Evolutionary conservation across 225 moss, liverwort and hornwort species (phyloP).

Genomic region (Climacium dendroides): DNA sequence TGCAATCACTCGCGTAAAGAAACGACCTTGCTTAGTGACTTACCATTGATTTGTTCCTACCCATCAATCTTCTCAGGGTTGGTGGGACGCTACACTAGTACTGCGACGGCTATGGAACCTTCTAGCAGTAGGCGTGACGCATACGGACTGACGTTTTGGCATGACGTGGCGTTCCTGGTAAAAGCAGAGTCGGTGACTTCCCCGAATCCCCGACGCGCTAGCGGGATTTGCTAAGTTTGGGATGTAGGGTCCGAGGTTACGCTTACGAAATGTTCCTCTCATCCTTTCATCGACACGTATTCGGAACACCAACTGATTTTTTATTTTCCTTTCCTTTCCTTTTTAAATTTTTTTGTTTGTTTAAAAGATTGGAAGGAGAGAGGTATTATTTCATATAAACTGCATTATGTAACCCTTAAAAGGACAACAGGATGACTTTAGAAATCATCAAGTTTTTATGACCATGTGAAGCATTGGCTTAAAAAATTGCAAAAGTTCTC

Average conservation of each 20-base stretch:
- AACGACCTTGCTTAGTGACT: background rate
- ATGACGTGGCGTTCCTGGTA: background rate
- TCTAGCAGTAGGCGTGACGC: background rate
- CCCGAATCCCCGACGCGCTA: background rate
- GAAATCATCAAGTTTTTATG: too few relatives aligned
- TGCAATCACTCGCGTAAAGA: background rate
- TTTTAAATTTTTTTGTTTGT: too few relatives aligned
- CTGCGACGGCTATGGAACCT: background rate
- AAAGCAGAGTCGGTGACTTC: slow-evolving; percentile 3
- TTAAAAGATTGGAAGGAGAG: background rate
- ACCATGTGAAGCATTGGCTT: too few relatives aligned
- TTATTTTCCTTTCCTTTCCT: background rate
- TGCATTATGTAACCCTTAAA: too few relatives aligned
- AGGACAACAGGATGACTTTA: too few relatives aligned
- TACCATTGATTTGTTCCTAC: background rate
- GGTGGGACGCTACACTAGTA: background rate
- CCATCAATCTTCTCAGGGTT: background rate
- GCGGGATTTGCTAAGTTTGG: background rate
- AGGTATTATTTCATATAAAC: too few relatives aligned
- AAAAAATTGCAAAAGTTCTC: too few relatives aligned
- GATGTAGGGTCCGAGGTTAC: background rate
- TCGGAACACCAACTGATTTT: too few relatives aligned
- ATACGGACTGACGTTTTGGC: background rate
- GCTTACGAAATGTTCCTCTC: background rate
- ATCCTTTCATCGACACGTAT: background rate